Conservation (phyloP, 2,329 filamentous ascomycete genomes). For the Xylariaceae sp. region DNA sequence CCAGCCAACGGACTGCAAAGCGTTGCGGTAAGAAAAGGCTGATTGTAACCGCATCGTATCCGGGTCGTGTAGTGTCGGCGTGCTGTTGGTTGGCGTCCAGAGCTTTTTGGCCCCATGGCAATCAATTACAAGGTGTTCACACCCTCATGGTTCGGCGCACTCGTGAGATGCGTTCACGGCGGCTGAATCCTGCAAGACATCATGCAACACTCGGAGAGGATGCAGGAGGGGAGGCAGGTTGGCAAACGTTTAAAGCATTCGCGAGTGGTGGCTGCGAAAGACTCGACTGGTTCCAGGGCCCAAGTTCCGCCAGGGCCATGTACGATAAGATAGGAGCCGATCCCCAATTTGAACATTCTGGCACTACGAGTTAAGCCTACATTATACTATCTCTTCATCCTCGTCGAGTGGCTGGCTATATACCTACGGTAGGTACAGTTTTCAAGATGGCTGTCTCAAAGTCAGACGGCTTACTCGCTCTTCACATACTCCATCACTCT, state of each 20-base stretch:
- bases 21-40: conserved; percentile 8
- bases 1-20: conserved; percentile 4
- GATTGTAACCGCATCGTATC: conserved; percentile 10
- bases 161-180: conserved; percentile 1
- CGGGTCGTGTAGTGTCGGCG: conserved; percentile 5
- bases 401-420: no score
- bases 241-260: not conserved
- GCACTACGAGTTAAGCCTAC: no score
- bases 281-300: not conserved
- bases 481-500: no score
- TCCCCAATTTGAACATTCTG: no score
- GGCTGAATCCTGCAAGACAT: conserved; percentile 13
- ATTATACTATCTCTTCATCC: no score
- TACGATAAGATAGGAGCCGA: no score
- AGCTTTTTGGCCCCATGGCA: conserved; percentile 6
- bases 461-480: no score
- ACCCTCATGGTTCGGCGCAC: conserved; percentile 10
- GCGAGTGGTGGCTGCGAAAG: not conserved
- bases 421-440: no score
- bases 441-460: no score
- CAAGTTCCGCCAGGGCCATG: no score
- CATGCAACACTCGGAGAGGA: conserved; percentile 13
- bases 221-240: not conserved
- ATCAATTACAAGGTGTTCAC: not conserved
- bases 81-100: not conserved